Base-by-base conservation (phyloP, 1,284 basidiomycete species). In the Ceratobasidium theobromae region DNA sequence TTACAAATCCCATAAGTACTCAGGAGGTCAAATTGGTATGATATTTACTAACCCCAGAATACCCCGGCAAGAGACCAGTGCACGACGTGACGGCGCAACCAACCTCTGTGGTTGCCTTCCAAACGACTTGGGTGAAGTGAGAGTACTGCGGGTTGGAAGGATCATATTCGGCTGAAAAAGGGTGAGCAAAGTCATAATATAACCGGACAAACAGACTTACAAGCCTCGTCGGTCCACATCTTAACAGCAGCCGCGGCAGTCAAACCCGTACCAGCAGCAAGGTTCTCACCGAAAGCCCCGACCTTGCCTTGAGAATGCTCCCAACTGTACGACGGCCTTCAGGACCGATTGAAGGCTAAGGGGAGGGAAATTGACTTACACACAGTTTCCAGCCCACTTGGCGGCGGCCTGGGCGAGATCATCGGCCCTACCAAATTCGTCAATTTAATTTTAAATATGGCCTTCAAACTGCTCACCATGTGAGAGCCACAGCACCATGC, bases 111-210 rank as follows among this genome's bases (percentile, higher is more conserved):
- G 83, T 83, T 6, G 77, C 76, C 69, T 82, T 81, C 83, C 84
- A 85, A 25, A 86, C 77, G 40, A 85, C 79, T 69, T 86, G 84
- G 4, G 83, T 84, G 68, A 80, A 85, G 70, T 84, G 72, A 43
- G 54, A 72, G 68, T 60, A 71, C 14, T 72, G 69, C 9, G 76
- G 74, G 54, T 76, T 70, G 14, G 28, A 51, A 3, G 73, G 70
- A 67, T 75, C 69, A 69, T 75, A 77, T 16, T 69, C 43, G n/a
- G 70, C 75, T 76, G 46, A 23, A 45, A 1, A 30, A 23, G n/a
- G 27, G 12, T 27, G 16, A 14, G 38, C 16, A 54, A 27, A 16
- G 16, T 6, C 6, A 23, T 23, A 2, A 25, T 16, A 46, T 12
- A n/a, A 28, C 14, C 14, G 4, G 3, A 14, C 21, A 18, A 48